Conservation (phyloP, 2,329 filamentous ascomycete species). For the Ceratocystis alfenasii region DNA sequence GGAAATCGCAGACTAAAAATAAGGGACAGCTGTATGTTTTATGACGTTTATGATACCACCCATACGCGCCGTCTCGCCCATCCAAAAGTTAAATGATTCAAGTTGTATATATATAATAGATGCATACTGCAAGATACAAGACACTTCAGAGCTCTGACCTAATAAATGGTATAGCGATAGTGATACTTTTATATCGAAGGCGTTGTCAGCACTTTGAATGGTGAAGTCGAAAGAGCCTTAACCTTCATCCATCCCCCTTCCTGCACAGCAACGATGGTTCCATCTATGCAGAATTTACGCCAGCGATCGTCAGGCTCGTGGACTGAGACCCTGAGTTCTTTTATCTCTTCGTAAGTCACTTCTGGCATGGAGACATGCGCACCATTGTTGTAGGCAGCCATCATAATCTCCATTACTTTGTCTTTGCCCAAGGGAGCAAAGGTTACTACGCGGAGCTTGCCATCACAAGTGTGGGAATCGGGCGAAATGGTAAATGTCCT, state of each 20-base stretch:
- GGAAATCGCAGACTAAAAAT: constrained; percentile 21
- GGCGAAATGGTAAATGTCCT: constrained; percentile 74
- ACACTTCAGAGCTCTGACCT: not conserved
- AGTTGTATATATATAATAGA: constrained; percentile 28
- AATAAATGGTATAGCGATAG: not conserved
- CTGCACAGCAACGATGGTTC: constrained; percentile 67
- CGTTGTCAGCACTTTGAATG: constrained; percentile 34
- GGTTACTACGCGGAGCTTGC: constrained; percentile 57
- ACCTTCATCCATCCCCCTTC: constrained; percentile 60
- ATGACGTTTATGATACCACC: constrained; percentile 25
- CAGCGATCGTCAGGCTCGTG: constrained; percentile 58
- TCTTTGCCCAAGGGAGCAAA: constrained; percentile 57
- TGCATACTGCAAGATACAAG: constrained; percentile 4
- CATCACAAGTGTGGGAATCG: constrained; percentile 55
- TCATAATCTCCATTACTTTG: constrained; percentile 68
- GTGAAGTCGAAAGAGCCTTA: constrained; percentile 34
- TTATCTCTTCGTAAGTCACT: constrained; percentile 62
- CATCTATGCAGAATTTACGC: constrained; percentile 85
- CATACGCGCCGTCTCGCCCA: constrained; percentile 5
- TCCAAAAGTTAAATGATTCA: constrained; percentile 19
- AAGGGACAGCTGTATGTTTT: constrained; percentile 12
- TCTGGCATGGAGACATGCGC: constrained; percentile 42
- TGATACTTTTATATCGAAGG: not conserved
- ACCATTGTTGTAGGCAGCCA: constrained; percentile 45
- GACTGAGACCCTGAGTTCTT: constrained; percentile 54